Base-by-base conservation (phyloP, 2,329 filamentous ascomycete genomes). In the Arthroderma uncinatum region DNA sequence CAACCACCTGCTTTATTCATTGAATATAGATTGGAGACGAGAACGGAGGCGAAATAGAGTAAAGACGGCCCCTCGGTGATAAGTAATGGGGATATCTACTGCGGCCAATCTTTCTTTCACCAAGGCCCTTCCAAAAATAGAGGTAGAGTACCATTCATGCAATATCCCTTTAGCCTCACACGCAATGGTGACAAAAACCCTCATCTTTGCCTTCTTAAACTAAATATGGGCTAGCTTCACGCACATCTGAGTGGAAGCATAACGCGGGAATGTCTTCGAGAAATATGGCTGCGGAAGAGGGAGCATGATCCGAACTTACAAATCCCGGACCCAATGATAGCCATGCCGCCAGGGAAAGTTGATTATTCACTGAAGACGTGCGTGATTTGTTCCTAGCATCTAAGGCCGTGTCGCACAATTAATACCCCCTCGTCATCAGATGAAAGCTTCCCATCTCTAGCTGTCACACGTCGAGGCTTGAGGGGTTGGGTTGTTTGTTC, bases 171-270 rank as follows among this genome's bases (percentile, higher is more conserved):
- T 34, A 12, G 9, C 8, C 12, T 36, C n/a, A n/a, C n/a, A 14
- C 3, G n/a, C 14, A 33, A 42, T 55, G n/a, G 4, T n/a, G n/a
- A n/a, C n/a, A n/a, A n/a, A n/a, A n/a, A n/a, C 14, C 14, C 3
- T 34, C 2, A 5, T 30, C 28, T 30, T 5, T n/a, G n/a, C n/a
- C n/a, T 42, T 9, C 16, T 42, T 42, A 19, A 10, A 21, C n/a
- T 2, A 42, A 42, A 21, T 9, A 42, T 42, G 16, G 21, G 3
- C 25, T 9, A 90, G 84, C 79, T 92, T 55, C 88, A 93, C 65
- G 87, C 88, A 60, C 87, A 93, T 70, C 78, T 93, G 47, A 87
- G 83, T 40, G 87, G 88, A 55, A 89, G 85, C 69, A 88, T 93
- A 68, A 85, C 81, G 66, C 81, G 85, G 33, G 73, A 82, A 64